A percentile compares a stretch with the other conserved stretches of the same genome.
Evolutionary conservation across 2,329 filamentous ascomycete genomes (phyloP).

Genomic region (Cryphonectria nitschkei): DNA sequence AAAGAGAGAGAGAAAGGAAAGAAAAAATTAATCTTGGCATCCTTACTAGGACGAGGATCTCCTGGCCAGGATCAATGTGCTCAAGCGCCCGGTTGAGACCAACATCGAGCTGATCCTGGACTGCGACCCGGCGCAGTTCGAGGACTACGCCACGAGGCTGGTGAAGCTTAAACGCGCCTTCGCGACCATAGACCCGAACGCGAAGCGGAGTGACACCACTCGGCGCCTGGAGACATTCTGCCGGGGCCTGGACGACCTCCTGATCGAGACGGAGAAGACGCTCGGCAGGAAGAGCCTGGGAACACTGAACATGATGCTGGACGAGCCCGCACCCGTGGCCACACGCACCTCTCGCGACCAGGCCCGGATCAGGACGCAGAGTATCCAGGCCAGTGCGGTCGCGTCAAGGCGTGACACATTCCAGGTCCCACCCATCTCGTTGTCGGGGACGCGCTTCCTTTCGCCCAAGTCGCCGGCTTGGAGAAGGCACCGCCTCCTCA

Average conservation of each 20-base stretch:
- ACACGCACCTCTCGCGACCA: slow-evolving; percentile 10
- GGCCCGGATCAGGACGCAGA: slow-evolving; percentile 15
- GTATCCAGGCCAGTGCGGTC: slow-evolving; percentile 8
- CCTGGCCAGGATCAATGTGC: slow-evolving; percentile 3
- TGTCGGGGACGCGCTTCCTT: slow-evolving; percentile 1
- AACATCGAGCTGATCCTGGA: slow-evolving; percentile 13
- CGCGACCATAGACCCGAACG: not conserved
- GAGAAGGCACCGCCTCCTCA: slow-evolving; percentile 4
- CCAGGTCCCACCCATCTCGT: not conserved
- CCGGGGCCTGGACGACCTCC: slow-evolving; percentile 10
- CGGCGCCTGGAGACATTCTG: slow-evolving; percentile 14
- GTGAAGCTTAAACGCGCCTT: slow-evolving; percentile 11
- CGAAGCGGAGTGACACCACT: not conserved
- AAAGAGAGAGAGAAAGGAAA: not conserved
- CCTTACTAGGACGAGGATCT: slow-evolving; percentile 4
- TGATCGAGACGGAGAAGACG: slow-evolving; percentile 15
- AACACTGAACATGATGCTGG: slow-evolving; percentile 10
- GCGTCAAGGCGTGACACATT: slow-evolving; percentile 1
- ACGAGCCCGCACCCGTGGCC: slow-evolving; percentile 5
- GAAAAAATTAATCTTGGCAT: not conserved
- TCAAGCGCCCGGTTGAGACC: slow-evolving; percentile 10
- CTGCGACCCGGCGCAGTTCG: slow-evolving; percentile 6
- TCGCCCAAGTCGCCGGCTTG: slow-evolving; percentile 13
- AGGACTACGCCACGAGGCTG: slow-evolving; percentile 8
- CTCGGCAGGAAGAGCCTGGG: slow-evolving; percentile 9